phyloP scores from a whole-genome alignment of 306 rosid species.

The Citrullus colocynthis region DNA sequence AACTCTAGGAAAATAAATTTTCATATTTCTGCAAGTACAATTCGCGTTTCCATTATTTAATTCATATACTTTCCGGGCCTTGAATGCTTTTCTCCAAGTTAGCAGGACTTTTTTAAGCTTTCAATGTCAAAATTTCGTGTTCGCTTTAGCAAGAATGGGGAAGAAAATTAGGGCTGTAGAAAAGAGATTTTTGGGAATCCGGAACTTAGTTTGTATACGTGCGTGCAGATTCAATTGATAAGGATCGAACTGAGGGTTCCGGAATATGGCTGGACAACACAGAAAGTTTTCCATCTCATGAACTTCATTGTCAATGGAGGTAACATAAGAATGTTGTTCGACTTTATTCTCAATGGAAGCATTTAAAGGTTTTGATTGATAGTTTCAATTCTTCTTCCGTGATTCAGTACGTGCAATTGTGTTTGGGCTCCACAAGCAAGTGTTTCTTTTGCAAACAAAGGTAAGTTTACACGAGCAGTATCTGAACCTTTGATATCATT shows the following conservation, averaged over 20 bases:
- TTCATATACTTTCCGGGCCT: neutral
- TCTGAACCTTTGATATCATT: neutral
- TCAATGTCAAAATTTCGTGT: neutral
- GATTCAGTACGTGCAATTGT: constrained; percentile 79
- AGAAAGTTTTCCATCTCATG: constrained; percentile 94
- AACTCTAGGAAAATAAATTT: neutral
- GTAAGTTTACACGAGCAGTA: constrained; percentile 19
- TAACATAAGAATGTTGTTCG: constrained; percentile 5
- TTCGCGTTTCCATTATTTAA: neutral
- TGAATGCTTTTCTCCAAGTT: neutral
- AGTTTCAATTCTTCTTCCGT: neutral
- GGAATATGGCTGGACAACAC: constrained; percentile 93
- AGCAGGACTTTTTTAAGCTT: neutral
- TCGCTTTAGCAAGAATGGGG: neutral
- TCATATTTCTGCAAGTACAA: neutral
- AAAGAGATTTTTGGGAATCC: neutral
- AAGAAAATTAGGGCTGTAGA: neutral
- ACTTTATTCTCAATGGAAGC: neutral
- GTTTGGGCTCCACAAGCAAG: constrained; percentile 69
- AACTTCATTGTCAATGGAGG: constrained; percentile 93
- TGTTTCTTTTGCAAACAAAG: constrained; percentile 65
- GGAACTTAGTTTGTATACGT: neutral
- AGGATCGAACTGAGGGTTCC: constrained; percentile 96
- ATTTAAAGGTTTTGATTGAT: neutral
- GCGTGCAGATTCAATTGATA: constrained; percentile 58